Evolutionary conservation across 352 stramenopile genomes (phyloP).

Genomic region (Phytophthora citrophthora): DNA sequence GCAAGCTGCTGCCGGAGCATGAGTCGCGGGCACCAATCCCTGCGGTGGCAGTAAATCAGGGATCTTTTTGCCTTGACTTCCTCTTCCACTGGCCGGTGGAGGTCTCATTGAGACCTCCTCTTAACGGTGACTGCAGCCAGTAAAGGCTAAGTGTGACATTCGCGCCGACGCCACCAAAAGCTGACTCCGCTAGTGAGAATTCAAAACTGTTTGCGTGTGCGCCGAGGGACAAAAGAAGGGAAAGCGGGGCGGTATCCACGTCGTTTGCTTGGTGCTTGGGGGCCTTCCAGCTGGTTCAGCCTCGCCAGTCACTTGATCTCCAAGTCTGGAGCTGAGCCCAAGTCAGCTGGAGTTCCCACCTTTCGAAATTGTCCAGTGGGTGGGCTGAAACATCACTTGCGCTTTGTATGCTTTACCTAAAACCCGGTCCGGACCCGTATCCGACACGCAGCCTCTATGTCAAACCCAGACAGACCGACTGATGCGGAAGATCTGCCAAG

Average conservation of each 20-base stretch:
- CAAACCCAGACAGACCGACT: conserved; percentile 1
- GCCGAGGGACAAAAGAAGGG: conserved; percentile 28
- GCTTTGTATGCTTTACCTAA: conserved; percentile 5
- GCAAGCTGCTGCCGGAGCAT: neutral
- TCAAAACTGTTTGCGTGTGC: conserved; percentile 20
- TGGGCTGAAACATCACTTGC: neutral
- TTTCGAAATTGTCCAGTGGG: conserved; percentile 39
- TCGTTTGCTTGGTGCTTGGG: conserved; percentile 24
- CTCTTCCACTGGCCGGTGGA: conserved; percentile 10
- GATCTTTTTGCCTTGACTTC: neutral
- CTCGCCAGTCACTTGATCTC: neutral
- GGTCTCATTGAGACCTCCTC: neutral
- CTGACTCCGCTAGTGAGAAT: conserved; percentile 7
- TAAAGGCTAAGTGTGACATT: conserved; percentile 27
- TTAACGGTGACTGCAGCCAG: conserved; percentile 12
- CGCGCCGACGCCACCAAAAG: neutral
- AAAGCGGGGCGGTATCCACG: conserved; percentile 13
- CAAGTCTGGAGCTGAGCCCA: neutral
- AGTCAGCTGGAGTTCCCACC: conserved; percentile 27
- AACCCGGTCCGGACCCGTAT: conserved; percentile 24
- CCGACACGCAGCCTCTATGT: conserved; percentile 14
- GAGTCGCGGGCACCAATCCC: conserved; percentile 10
- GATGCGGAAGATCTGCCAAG: conserved; percentile 38
- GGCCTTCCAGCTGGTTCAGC: conserved; percentile 3
- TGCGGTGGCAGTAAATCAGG: conserved; percentile 22